Evolutionary conservation across 345 rosid species (phyloP).

Genomic region (Nasturtium officinale): DNA sequence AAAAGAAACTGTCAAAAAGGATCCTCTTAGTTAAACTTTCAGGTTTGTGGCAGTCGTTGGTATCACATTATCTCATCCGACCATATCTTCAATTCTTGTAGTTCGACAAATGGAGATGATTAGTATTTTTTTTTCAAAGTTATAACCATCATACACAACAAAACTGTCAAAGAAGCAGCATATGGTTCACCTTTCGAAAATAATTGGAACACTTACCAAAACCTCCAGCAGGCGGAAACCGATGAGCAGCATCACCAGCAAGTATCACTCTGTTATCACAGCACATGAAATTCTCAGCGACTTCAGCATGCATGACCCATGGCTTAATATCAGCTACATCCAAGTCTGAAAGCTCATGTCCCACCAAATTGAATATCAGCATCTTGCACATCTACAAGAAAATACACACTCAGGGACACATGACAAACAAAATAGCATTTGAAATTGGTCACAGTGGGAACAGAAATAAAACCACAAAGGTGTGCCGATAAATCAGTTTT

Average conservation of each 20-base stretch:
- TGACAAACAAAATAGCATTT: neutral
- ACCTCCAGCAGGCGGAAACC: constrained; percentile 98
- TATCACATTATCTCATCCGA: neutral
- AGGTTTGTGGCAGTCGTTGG: neutral
- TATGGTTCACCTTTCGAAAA: neutral
- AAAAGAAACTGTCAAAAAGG: neutral
- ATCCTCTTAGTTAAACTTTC: neutral
- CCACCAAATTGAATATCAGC: constrained; percentile 77
- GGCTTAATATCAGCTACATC: constrained; percentile 83
- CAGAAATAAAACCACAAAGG: neutral
- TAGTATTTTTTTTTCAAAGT: neutral
- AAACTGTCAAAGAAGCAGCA: constrained; percentile 11
- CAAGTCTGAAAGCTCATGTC: constrained; percentile 80
- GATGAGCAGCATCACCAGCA: constrained; percentile 97
- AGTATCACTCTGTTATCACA: constrained; percentile 67
- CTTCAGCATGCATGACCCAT: constrained; percentile 99
- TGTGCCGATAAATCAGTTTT: neutral
- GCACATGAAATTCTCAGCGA: constrained; percentile 69
- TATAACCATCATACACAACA: constrained; percentile 5
- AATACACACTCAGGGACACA: constrained; percentile 48
- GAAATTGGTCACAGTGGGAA: constrained; percentile 2
- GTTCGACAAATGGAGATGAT: neutral
- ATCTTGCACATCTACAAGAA: constrained; percentile 78
- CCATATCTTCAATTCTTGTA: neutral
- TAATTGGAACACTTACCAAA: constrained; percentile 64